A percentile compares a stretch with the other conserved stretches of the same genome.
phyloP scores from a whole-genome alignment of 2,329 filamentous ascomycete species.

The Aschersonia sp. region DNA sequence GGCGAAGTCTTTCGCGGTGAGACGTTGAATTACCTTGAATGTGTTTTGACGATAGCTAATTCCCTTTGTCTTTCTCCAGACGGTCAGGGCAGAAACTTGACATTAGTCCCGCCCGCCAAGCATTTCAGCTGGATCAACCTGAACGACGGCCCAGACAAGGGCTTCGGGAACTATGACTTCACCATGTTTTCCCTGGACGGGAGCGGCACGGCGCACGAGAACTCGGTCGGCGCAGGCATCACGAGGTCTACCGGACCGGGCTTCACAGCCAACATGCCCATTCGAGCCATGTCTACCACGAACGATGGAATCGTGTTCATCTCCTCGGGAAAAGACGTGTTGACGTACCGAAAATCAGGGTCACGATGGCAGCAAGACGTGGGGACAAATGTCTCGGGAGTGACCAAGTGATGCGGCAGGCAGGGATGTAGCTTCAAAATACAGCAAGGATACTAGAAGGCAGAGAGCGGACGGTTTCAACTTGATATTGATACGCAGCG shows the following conservation, averaged over 20 bases:
- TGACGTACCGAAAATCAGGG: constrained; percentile 5
- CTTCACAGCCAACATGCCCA: constrained; percentile 2
- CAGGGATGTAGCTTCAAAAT: too few relatives aligned
- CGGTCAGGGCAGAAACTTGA: constrained; percentile 3
- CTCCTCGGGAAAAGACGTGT: constrained; percentile 6
- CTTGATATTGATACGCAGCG: too few relatives aligned
- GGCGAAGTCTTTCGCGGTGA: constrained; percentile 1
- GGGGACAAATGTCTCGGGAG: not conserved
- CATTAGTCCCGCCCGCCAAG: constrained; percentile 1
- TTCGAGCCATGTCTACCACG: constrained; percentile 6
- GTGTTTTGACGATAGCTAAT: not conserved
- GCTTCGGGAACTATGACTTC: constrained; percentile 4
- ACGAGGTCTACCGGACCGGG: constrained; percentile 2
- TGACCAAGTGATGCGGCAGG: too few relatives aligned
- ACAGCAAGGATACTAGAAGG: too few relatives aligned
- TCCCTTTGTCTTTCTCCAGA: constrained; percentile 2
- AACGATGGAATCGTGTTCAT: constrained; percentile 8
- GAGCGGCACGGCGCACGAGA: constrained; percentile 5
- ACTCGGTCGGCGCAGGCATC: constrained; percentile 4
- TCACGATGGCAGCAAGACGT: constrained; percentile 4
- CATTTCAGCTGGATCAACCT: constrained; percentile 8
- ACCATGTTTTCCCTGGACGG: constrained; percentile 6
- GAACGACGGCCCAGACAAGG: not conserved
- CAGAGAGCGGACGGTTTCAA: too few relatives aligned
- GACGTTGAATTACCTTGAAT: not conserved